These are phyloP conservation scores for Rutstroemia sydowiana DNA, from an alignment of 2,329 filamentous ascomycete genomes.

Conservation along the genomic window DNA sequence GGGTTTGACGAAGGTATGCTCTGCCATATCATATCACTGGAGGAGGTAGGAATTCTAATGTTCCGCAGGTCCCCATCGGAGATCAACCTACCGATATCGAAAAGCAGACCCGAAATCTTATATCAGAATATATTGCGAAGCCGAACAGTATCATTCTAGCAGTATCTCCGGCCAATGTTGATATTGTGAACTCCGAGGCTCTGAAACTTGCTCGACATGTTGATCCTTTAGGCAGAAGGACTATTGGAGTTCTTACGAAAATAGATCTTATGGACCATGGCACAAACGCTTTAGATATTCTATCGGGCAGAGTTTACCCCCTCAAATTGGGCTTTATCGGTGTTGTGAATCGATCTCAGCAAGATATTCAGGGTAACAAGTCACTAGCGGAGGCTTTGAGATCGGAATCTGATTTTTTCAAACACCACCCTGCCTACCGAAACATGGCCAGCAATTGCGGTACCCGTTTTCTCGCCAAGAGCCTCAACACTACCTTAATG, in stretches of 20 bases:
- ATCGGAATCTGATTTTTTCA: constrained; percentile 91
- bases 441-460: constrained; percentile 93
- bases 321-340: constrained; percentile 96
- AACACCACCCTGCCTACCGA: constrained; percentile 90
- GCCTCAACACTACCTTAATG: constrained; percentile 92
- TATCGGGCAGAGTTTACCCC: constrained; percentile 95
- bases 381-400: constrained; percentile 87
- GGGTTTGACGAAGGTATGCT: constrained; percentile 80
- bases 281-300: constrained; percentile 93
- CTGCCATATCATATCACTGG: background rate
- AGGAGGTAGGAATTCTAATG: constrained; percentile 12
- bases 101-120: constrained; percentile 94
- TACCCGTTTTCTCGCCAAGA: constrained; percentile 90
- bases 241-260: constrained; percentile 95
- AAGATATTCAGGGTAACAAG: constrained; percentile 95
- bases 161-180: constrained; percentile 94
- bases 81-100: constrained; percentile 97
- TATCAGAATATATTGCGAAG: constrained; percentile 97
- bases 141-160: constrained; percentile 97
- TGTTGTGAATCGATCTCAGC: constrained; percentile 94
- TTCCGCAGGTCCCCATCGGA: constrained; percentile 75
- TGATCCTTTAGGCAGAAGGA: constrained; percentile 86
- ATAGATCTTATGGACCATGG: constrained; percentile 98
- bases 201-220: constrained; percentile 95
- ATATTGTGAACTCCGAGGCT: constrained; percentile 96